Conservation (phyloP, 257 asterid species). For the Linderniella brevidens region DNA sequence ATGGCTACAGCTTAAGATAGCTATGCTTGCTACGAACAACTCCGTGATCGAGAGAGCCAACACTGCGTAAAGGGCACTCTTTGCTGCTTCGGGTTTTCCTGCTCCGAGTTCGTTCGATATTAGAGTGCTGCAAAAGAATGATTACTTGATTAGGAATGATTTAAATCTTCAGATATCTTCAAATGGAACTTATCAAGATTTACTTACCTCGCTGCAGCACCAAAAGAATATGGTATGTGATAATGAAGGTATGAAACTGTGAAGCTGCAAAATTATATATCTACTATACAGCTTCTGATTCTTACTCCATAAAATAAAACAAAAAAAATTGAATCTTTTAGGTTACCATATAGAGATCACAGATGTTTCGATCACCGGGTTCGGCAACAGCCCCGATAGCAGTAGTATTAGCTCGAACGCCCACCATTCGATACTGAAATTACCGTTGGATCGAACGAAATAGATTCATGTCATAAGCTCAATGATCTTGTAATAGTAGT, state of each 20-base stretch:
- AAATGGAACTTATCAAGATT: not conserved
- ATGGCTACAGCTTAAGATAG: conserved; percentile 27
- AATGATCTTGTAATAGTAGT: not conserved
- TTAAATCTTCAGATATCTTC: not conserved
- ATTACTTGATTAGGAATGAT: no score
- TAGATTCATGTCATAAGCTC: not conserved
- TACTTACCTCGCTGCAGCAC: conserved; percentile 46
- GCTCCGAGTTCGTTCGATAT: conserved; percentile 81
- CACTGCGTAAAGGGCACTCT: conserved; percentile 28
- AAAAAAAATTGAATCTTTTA: not conserved
- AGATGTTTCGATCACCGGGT: conserved; percentile 61
- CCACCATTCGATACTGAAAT: conserved; percentile 75
- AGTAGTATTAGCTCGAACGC: conserved; percentile 50
- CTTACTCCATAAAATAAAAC: not conserved
- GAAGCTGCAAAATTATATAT: conserved; percentile 19
- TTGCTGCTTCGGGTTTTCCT: conserved; percentile 52
- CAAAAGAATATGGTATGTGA: conserved; percentile 35
- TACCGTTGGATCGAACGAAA: not conserved
- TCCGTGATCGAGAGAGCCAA: conserved; percentile 33
- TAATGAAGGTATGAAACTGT: conserved; percentile 22
- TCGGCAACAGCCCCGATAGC: conserved; percentile 65
- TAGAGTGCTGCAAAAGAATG: conserved; percentile 30
- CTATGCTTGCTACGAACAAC: conserved; percentile 31
- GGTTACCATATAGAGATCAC: conserved; percentile 56
- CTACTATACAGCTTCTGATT: not conserved